Base-by-base conservation (phyloP, 176 grass and related monocot species). In the Cenchrus fungigraminus region DNA sequence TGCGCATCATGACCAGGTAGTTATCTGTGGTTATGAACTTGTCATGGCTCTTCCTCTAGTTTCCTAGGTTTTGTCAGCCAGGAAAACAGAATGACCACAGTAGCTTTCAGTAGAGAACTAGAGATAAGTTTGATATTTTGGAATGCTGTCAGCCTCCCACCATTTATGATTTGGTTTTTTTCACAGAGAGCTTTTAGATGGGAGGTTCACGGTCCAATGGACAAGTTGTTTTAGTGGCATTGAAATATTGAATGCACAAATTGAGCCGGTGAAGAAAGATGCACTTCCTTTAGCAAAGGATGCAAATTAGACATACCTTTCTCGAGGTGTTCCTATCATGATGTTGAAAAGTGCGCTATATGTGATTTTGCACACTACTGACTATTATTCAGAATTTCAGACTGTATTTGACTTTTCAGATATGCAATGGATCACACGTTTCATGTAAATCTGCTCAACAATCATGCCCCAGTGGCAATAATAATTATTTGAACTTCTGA, bases 171-270 rank as follows among this genome's bases (percentile, higher is more conserved):
- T 29, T 0, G 2, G 20, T 68, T 63, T 49, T 79, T 79, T 69
- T 76, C 67, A 75, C 60, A 50, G 4, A 59, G 43, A 45, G 70
- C 6, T 84, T 87, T n/a, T n/a, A 69, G 80, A 46, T 76, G 45
- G 15, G 6, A 76, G 45, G 22, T 62, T 75, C 60, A 87, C 58
- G 4, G 37, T 40, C 37, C 4, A 1, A 40, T 40, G 13, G 32
- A 80, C 64, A 19, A 7, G 28, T 68, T 83, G 51, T 75, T 76
- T 75, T 80, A 49, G 31, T 44, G 62, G 49, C 34, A 70, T 75
- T 80, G 69, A 91, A 87, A 56, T 22, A 70, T 75, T 80, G 69
- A 91, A 87, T 84, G 20, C 19, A 9, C n/a, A 37, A 49, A 55
- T 65, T 87, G 81, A 8, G 34, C 70, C 0, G 22, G 67, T 71